phyloP scores from a whole-genome alignment of 2,329 filamentous ascomycete genomes.

The Cladosporium sphaerospermum region DNA sequence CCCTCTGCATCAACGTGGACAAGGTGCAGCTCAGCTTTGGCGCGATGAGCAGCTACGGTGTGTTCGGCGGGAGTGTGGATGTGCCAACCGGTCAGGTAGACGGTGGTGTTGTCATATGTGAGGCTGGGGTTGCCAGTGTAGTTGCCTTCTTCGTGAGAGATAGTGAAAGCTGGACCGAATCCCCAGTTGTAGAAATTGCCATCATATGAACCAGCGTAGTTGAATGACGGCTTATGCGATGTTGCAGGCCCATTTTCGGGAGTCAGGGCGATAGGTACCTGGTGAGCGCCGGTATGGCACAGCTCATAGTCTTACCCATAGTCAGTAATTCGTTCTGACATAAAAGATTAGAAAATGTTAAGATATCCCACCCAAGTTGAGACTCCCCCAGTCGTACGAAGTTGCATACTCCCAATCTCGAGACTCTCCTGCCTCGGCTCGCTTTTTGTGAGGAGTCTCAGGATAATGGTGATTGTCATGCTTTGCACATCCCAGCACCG shows the following conservation, averaged over 20 bases:
- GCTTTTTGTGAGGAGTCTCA: not conserved
- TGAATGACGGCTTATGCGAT: slow-evolving; percentile 38
- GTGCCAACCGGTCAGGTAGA: slow-evolving; percentile 47
- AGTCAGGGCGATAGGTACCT: slow-evolving; percentile 44
- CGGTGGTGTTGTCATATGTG: slow-evolving; percentile 41
- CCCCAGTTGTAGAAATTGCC: slow-evolving; percentile 46
- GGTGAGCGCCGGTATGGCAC: slow-evolving; percentile 47
- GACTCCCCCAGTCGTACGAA: slow-evolving; percentile 18
- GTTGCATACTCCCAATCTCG: slow-evolving; percentile 19
- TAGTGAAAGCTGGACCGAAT: slow-evolving; percentile 42
- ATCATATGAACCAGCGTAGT: slow-evolving; percentile 32
- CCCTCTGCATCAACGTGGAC: slow-evolving; percentile 42
- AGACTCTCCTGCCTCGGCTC: not conserved
- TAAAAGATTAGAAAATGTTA: slow-evolving; percentile 8
- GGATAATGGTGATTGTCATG: slow-evolving; percentile 9
- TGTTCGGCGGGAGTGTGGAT: slow-evolving; percentile 48
- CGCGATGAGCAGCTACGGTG: slow-evolving; percentile 37
- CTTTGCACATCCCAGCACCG: slow-evolving; percentile 3
- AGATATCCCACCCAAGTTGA: slow-evolving; percentile 13
- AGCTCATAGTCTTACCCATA: slow-evolving; percentile 33
- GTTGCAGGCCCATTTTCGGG: slow-evolving; percentile 36
- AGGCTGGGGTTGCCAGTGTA: slow-evolving; percentile 38
- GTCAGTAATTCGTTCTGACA: slow-evolving; percentile 12
- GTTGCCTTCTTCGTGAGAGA: slow-evolving; percentile 30
- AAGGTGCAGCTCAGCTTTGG: slow-evolving; percentile 45